Percentiles rank a stretch among this genome's conserved stretches.
Evolutionary conservation across 192 early-diverging fungal genomes (phyloP).

Genomic region (Endogone sp.): DNA sequence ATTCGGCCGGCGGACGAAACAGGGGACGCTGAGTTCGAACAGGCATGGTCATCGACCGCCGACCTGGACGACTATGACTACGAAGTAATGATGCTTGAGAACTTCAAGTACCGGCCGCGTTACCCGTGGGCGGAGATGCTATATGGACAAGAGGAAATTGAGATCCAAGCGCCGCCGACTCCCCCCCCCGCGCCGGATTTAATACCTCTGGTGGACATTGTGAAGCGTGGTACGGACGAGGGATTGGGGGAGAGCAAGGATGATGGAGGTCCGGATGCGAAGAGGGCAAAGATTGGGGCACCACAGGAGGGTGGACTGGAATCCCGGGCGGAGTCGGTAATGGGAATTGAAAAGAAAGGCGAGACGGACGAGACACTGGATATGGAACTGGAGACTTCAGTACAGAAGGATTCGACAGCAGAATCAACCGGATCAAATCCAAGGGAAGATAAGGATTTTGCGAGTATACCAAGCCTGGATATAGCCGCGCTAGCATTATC

Average conservation of each 20-base stretch:
- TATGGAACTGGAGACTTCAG: background rate
- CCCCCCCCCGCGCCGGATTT: background rate
- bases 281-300: background rate
- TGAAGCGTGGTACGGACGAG: background rate
- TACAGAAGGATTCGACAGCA: background rate
- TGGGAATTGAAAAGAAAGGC: no score
- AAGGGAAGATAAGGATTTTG: no score
- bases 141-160: background rate
- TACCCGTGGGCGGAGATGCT: constrained; percentile 16
- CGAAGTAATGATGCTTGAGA: constrained; percentile 24
- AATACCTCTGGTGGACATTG: background rate
- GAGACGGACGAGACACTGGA: background rate
- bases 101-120: constrained; percentile 13
- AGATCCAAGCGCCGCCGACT: background rate
- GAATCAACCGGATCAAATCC: no score
- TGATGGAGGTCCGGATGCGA: background rate
- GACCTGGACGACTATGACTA: constrained; percentile 46
- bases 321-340: background rate
- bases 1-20: constrained; percentile 40
- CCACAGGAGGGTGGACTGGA: background rate
- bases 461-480: no score
- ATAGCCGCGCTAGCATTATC: no score
- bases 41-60: constrained; percentile 41
- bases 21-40: constrained; percentile 36
- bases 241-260: background rate